phyloP scores from a whole-genome alignment of 176 grass and related monocot genomes.

The Oryza coarctata region DNA sequence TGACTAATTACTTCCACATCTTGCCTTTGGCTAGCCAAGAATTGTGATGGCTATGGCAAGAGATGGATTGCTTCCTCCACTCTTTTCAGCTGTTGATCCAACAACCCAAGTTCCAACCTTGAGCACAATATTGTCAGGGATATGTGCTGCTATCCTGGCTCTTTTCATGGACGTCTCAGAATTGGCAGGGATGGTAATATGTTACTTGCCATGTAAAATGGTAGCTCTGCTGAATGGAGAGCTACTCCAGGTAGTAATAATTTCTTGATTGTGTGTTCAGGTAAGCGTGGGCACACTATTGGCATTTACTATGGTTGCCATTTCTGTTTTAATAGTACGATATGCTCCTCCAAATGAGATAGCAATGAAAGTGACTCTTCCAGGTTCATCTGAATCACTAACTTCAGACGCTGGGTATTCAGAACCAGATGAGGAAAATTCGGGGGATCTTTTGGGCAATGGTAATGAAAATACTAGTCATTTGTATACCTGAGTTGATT shows the following conservation, averaged over 20 bases:
- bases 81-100: slow-evolving; percentile 65
- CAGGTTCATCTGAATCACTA: slow-evolving; percentile 46
- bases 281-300: slow-evolving; percentile 91
- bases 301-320: slow-evolving; percentile 68
- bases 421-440: slow-evolving; percentile 26
- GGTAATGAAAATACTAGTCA: slow-evolving; percentile 15
- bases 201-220: slow-evolving; percentile 26
- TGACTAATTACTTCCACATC: slow-evolving; percentile 1
- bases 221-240: slow-evolving; percentile 24
- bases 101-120: slow-evolving; percentile 75
- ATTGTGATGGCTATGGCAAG: slow-evolving; percentile 97
- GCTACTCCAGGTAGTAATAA: slow-evolving; percentile 28
- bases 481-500: background rate
- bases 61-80: slow-evolving; percentile 72
- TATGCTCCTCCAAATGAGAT: slow-evolving; percentile 74
- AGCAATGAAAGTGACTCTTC: slow-evolving; percentile 43
- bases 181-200: slow-evolving; percentile 79
- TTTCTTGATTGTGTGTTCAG: slow-evolving; percentile 50
- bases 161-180: slow-evolving; percentile 96
- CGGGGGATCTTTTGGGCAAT: slow-evolving; percentile 23
- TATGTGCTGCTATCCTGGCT: slow-evolving; percentile 59
- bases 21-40: slow-evolving; percentile 64
- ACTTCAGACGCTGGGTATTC: slow-evolving; percentile 21
- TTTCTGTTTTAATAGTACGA: slow-evolving; percentile 83
- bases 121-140: slow-evolving; percentile 74